Conservation (phyloP, 208 protist genomes). For the Trypanosoma vivax region DNA sequence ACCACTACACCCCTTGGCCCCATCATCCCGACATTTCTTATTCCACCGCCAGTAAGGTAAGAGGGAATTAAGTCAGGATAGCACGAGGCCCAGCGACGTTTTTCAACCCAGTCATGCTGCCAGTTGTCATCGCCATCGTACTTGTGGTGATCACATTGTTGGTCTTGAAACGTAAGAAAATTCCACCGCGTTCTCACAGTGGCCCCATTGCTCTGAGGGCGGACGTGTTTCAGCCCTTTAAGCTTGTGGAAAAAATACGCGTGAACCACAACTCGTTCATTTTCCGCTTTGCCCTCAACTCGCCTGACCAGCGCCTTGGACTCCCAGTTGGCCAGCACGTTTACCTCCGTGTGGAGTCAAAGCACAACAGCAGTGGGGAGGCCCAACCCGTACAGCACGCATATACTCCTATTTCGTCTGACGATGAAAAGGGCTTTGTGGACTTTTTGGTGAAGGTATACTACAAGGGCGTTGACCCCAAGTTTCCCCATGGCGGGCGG, state of each 20-base stretch:
- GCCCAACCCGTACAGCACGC: conserved; percentile 64
- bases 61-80: background rate
- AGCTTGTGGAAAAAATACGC: conserved; percentile 42
- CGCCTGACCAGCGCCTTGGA: conserved; percentile 40
- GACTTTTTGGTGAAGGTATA: conserved; percentile 93
- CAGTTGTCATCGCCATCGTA: conserved; percentile 1
- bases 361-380: conserved; percentile 23
- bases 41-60: background rate
- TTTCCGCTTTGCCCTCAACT: conserved; percentile 76
- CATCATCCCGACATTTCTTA: background rate
- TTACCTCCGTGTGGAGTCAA: conserved; percentile 30
- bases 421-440: conserved; percentile 87
- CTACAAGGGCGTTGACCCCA: conserved; percentile 66
- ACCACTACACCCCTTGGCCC: background rate
- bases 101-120: background rate
- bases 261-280: conserved; percentile 68
- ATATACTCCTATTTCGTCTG: conserved; percentile 88
- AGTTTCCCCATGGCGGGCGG: conserved; percentile 84
- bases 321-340: conserved; percentile 84
- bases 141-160: background rate
- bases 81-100: background rate
- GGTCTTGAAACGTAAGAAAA: background rate
- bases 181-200: background rate
- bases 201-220: conserved; percentile 36
- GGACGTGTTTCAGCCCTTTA: conserved; percentile 44